Evolutionary conservation across 192 early-diverging fungal genomes (phyloP).

Genomic region (Lunasporangiospora selenospora): DNA sequence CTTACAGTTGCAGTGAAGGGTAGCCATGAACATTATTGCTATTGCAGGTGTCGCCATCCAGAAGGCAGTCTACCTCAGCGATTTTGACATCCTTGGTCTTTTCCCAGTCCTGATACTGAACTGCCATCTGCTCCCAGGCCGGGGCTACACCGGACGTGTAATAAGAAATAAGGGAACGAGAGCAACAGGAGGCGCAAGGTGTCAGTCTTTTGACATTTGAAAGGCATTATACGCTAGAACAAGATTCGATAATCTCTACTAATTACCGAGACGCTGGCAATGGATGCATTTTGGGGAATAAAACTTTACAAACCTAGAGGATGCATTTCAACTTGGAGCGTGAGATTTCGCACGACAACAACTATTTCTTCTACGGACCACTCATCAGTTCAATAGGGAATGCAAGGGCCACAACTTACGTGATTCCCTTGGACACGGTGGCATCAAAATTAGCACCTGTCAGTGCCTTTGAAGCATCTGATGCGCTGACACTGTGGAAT

Average conservation of each 20-base stretch:
- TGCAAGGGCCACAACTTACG: constrained; percentile 17
- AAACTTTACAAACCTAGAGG: constrained; percentile 59
- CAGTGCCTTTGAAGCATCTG: constrained; percentile 50
- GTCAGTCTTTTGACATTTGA: not conserved
- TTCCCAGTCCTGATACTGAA: constrained; percentile 40
- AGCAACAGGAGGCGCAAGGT: not conserved
- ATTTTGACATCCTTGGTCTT: constrained; percentile 59
- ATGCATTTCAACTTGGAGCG: not conserved
- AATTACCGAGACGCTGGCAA: constrained; percentile 52
- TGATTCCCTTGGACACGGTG: constrained; percentile 56
- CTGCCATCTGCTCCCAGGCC: constrained; percentile 52
- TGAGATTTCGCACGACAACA: not conserved
- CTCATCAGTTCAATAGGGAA: not conserved
- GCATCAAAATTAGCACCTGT: constrained; percentile 50
- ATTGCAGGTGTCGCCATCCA: constrained; percentile 67
- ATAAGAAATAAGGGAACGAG: not conserved
- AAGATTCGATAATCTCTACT: not conserved
- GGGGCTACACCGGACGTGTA: constrained; percentile 41
- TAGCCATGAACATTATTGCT: constrained; percentile 63
- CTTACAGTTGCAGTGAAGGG: constrained; percentile 69
- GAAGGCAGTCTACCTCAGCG: constrained; percentile 72
- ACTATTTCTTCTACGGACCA: not conserved
- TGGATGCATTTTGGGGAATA: constrained; percentile 54
- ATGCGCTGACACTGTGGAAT: constrained; percentile 38
- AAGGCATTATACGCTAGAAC: not conserved